Base-by-base conservation (phyloP, 2,329 filamentous ascomycete species). In the Diaporthe capsici region DNA sequence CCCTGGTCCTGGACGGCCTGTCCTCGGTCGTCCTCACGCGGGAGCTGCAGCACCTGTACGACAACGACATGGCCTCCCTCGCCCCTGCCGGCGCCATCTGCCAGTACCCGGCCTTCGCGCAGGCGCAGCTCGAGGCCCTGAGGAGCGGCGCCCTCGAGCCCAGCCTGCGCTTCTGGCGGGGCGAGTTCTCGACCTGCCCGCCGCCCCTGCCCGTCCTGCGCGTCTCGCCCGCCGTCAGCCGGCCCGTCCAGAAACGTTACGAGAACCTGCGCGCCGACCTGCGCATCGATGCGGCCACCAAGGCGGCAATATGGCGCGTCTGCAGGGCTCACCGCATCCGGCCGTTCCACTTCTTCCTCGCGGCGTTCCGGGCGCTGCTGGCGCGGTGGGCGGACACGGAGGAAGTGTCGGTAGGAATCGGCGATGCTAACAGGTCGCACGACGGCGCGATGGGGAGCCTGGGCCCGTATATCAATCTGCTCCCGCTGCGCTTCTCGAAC, bases 401-500 rank as follows among this genome's bases (percentile, higher is more conserved):
- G 0, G 84, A 89, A 28, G n/a, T 90, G 25, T 81, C 78, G 25
- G 87, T 91, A 71, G 89, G 88, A 5, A 82, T 89, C 10, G 84
- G 84, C 0, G 88, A 90, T 78, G 85, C 85, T 1, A 86, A 86
- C 6, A 82, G 80, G 22, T 85, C 84, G 0, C 84, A 87, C 1
- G 74, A 74, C 9, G 76, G 82, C 1, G 68, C 83, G 1, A 72
- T 80, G 15, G 71, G 78, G 0, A 87, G 80, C 5, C 78, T 90
- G 1, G 89, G 89, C 1, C 79, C 84, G 47, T 87, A 87, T 55
- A 72, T 90, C 2, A 90, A 91, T 75, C 77, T 90, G 0, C 80
- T 90, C 0, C 84, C 89, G 3, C 65, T 90, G 0, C 81, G 82
- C 0, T 85, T 89, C 73, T 76, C 82, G 7, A 78, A 79, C 0